Percentiles rank a stretch among this genome's conserved stretches.
Evolutionary conservation across 1,139 yeast species (phyloP).

Genomic region (Hyphopichia pseudoburtonii): DNA sequence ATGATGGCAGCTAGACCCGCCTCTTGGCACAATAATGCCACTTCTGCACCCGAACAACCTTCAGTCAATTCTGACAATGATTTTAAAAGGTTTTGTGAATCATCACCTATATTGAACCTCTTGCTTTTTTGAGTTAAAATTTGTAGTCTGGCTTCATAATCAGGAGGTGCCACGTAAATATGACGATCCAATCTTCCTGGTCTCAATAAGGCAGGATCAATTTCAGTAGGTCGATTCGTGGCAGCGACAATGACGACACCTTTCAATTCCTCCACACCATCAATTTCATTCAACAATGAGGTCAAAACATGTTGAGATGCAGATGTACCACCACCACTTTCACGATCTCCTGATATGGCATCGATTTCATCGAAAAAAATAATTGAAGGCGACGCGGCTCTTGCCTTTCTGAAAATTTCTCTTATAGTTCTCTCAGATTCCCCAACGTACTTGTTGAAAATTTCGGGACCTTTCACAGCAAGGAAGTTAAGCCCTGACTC

Average conservation of each 20-base stretch:
- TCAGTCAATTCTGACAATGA: conserved; percentile 65
- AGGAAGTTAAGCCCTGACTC: conserved; percentile 90
- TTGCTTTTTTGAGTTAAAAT: conserved; percentile 68
- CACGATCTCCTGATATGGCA: conserved; percentile 79
- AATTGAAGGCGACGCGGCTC: conserved; percentile 91
- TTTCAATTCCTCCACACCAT: conserved; percentile 90
- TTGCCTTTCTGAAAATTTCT: conserved; percentile 86
- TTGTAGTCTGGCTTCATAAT: conserved; percentile 70
- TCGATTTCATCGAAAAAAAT: conserved; percentile 95
- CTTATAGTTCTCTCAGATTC: conserved; percentile 88
- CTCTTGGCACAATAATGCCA: conserved; percentile 87
- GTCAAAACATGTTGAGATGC: conserved; percentile 88
- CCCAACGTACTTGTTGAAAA: conserved; percentile 91
- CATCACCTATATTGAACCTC: conserved; percentile 50
- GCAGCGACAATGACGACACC: conserved; percentile 95
- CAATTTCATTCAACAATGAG: conserved; percentile 87
- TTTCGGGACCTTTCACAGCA: conserved; percentile 95
- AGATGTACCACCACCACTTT: conserved; percentile 57
- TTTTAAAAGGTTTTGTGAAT: conserved; percentile 37
- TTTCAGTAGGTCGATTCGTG: conserved; percentile 89
- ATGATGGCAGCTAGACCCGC: conserved; percentile 92
- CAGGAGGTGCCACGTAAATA: conserved; percentile 91
- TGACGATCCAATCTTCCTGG: conserved; percentile 95
- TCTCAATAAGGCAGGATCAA: conserved; percentile 86
- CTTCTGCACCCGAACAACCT: conserved; percentile 97